Evolutionary conservation across 2,329 filamentous ascomycete species (phyloP).

Genomic region (Colletotrichum viniferum): DNA sequence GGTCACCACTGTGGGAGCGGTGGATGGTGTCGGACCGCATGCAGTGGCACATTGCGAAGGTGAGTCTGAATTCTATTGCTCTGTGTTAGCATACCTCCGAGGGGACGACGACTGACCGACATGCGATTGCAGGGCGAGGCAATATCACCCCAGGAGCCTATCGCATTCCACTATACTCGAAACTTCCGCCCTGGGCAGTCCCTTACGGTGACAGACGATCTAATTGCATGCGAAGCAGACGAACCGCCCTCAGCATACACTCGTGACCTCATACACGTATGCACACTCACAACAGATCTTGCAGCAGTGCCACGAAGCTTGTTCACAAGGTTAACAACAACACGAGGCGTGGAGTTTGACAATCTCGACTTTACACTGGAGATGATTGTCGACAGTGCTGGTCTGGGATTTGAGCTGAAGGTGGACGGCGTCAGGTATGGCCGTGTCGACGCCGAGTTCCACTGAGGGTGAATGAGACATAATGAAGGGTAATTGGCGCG

Average conservation of each 20-base stretch:
- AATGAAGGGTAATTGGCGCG: background rate
- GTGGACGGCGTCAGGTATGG: conserved; percentile 81
- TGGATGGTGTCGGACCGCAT: conserved; percentile 86
- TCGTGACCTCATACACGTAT: conserved; percentile 71
- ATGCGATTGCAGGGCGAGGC: conserved; percentile 64
- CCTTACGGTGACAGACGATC: conserved; percentile 77
- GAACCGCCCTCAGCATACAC: conserved; percentile 65
- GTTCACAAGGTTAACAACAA: conserved; percentile 79
- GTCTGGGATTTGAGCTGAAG: conserved; percentile 77
- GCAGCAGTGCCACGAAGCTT: conserved; percentile 74
- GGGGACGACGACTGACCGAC: background rate
- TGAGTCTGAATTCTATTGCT: conserved; percentile 35
- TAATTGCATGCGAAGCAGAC: conserved; percentile 77
- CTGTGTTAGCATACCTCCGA: background rate
- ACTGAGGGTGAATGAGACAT: conserved; percentile 44
- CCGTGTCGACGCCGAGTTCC: conserved; percentile 78
- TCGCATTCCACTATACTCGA: conserved; percentile 84
- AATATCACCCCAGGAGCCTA: conserved; percentile 73
- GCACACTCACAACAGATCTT: conserved; percentile 80
- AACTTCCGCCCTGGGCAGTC: conserved; percentile 83
- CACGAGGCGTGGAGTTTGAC: conserved; percentile 79
- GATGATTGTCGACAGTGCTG: conserved; percentile 82
- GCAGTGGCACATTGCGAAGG: conserved; percentile 86
- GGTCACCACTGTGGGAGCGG: conserved; percentile 79
- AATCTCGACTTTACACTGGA: conserved; percentile 83